Evolutionary conservation across 345 rosid species (phyloP).

Genomic region (Eucalyptus paniculata): DNA sequence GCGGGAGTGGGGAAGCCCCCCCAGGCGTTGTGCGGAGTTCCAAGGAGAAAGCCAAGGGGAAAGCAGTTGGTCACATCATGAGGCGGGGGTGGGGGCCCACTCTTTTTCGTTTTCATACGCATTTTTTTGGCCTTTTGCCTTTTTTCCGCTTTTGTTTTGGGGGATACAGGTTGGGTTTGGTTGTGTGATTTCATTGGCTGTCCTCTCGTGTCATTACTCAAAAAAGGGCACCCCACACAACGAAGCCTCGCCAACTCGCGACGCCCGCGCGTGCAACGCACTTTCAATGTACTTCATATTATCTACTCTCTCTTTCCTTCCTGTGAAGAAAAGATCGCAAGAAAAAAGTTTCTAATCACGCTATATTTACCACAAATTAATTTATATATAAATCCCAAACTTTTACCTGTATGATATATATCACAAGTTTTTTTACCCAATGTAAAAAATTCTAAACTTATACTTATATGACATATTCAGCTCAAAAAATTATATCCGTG

Average conservation of each 20-base stretch:
- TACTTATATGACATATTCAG: accelerated
- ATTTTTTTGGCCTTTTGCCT: background rate
- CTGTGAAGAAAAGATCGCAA: background rate
- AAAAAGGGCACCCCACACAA: background rate
- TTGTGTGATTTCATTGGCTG: background rate
- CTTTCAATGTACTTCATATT: background rate
- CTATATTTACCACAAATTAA: no score
- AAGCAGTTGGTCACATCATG: background rate
- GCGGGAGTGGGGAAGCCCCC: background rate
- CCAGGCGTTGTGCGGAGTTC: background rate
- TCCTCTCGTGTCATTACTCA: background rate
- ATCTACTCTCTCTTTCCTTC: no score
- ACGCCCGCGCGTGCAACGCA: background rate
- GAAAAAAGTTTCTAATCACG: no score
- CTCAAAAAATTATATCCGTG: accelerated
- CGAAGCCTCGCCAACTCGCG: background rate
- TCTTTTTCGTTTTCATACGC: background rate
- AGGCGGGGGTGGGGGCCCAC: background rate
- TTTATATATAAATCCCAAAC: accelerated
- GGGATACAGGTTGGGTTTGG: background rate
- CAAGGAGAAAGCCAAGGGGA: background rate
- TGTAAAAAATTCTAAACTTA: accelerated
- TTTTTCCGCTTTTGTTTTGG: background rate
- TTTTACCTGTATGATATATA: accelerated
- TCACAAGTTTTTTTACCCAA: accelerated